phyloP scores from a whole-genome alignment of 345 rosid species.

The Brassica rapa region DNA sequence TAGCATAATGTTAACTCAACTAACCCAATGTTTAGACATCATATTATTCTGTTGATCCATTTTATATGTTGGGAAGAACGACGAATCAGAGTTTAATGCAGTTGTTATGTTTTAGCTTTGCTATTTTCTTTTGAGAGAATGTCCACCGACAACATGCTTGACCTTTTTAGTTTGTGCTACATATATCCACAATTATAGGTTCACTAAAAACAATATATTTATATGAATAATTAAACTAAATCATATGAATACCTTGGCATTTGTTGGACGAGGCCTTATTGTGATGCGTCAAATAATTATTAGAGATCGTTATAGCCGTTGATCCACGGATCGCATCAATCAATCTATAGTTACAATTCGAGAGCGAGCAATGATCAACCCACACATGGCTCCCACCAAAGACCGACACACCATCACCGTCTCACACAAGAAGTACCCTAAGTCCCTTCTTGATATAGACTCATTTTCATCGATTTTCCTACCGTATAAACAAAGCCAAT shows the following conservation, averaged over 20 bases:
- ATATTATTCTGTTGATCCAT: neutral
- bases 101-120: neutral
- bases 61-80: too few species aligned
- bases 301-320: slow-evolving; percentile 77
- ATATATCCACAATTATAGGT: slow-evolving; percentile 8
- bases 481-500: too few species aligned
- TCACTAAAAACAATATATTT: neutral
- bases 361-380: slow-evolving; percentile 77
- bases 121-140: neutral
- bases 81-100: slow-evolving; percentile 3
- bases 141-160: slow-evolving; percentile 30
- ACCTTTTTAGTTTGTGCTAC: slow-evolving; percentile 3
- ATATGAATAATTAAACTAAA: neutral
- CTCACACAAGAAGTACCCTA: too few species aligned
- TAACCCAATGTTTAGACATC: neutral
- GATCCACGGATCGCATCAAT: slow-evolving; percentile 75
- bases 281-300: slow-evolving; percentile 78
- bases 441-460: too few species aligned
- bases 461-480: too few species aligned
- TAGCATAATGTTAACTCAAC: slow-evolving; percentile 3
- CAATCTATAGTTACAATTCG: slow-evolving; percentile 70
- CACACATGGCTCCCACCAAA: slow-evolving; percentile 77
- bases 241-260: slow-evolving; percentile 60
- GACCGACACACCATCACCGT: slow-evolving; percentile 70
- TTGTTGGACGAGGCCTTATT: slow-evolving; percentile 82